These are phyloP conservation scores for Phialocephala subalpina DNA, from an alignment of 2,329 filamentous ascomycete species.

Conservation along the genomic window DNA sequence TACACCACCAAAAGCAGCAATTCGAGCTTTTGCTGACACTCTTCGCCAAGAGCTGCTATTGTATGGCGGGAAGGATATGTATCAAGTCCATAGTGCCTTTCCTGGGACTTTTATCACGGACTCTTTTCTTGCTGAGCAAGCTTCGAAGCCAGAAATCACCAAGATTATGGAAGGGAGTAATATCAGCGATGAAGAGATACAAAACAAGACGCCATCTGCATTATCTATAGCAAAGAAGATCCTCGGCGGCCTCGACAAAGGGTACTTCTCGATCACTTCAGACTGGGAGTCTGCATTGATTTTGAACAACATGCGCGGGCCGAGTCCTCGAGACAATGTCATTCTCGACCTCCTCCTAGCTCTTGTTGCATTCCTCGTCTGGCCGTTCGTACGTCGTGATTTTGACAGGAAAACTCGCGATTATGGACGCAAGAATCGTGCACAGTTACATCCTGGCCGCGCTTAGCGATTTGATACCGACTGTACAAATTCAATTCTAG, in stretches of 20 bases:
- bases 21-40: conserved; percentile 27
- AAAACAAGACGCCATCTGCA: conserved; percentile 11
- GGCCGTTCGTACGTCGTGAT: conserved; percentile 21
- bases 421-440: conserved; percentile 16
- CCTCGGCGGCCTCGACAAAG: conserved; percentile 20
- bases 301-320: conserved; percentile 27
- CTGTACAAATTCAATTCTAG: too few species aligned
- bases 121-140: conserved; percentile 24
- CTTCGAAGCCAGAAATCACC: conserved; percentile 22
- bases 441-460: background rate
- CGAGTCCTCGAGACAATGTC: conserved; percentile 24
- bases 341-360: conserved; percentile 12
- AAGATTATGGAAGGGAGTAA: conserved; percentile 28
- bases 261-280: conserved; percentile 19
- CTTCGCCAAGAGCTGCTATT: conserved; percentile 25
- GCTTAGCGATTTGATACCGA: background rate
- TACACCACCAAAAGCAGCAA: conserved; percentile 23
- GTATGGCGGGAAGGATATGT: conserved; percentile 21
- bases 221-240: conserved; percentile 18
- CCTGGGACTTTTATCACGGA: conserved; percentile 28
- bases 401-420: conserved; percentile 20
- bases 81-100: conserved; percentile 27
- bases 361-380: conserved; percentile 19
- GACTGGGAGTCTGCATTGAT: conserved; percentile 23
- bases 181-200: conserved; percentile 17